These are phyloP conservation scores for Umbelopsis vinacea DNA, from an alignment of 192 early-diverging fungal genomes.

Conservation along the genomic window DNA sequence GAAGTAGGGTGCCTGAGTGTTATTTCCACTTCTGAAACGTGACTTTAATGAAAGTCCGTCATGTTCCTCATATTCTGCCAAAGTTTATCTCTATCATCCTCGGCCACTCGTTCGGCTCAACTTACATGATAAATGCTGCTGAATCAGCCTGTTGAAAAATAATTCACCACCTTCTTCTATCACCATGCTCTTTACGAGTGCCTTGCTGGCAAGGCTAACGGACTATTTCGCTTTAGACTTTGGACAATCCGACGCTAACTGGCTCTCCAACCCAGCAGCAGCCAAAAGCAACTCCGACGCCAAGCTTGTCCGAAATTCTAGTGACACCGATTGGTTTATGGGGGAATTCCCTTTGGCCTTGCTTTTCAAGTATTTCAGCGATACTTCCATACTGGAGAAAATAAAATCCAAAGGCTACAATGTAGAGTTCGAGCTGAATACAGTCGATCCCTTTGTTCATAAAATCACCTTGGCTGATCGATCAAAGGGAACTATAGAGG, in stretches of 20 bases:
- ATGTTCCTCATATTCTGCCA: neutral
- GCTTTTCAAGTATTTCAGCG: neutral
- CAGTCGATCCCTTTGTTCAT: constrained; percentile 3
- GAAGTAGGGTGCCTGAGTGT: too few relatives aligned
- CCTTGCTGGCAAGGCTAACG: neutral
- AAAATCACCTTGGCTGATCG: neutral
- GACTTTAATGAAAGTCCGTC: neutral
- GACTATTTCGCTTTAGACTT: constrained; percentile 10
- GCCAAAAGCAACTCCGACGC: neutral
- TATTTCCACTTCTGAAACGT: neutral
- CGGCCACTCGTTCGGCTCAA: neutral
- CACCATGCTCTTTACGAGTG: neutral
- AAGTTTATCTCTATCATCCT: neutral
- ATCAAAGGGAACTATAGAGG: neutral
- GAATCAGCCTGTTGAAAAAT: too few relatives aligned
- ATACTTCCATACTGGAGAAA: neutral
- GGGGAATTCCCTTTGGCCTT: neutral
- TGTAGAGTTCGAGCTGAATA: constrained; percentile 5
- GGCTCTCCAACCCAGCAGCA: constrained; percentile 1
- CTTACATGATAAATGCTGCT: too few relatives aligned
- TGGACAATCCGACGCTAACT: constrained; percentile 6
- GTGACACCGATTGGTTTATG: constrained; percentile 14
- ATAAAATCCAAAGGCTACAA: neutral
- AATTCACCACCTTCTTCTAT: too few relatives aligned
- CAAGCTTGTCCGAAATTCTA: constrained; percentile 1